Base-by-base conservation (phyloP, 805 yeast species). In the Yarrowia porcina region DNA sequence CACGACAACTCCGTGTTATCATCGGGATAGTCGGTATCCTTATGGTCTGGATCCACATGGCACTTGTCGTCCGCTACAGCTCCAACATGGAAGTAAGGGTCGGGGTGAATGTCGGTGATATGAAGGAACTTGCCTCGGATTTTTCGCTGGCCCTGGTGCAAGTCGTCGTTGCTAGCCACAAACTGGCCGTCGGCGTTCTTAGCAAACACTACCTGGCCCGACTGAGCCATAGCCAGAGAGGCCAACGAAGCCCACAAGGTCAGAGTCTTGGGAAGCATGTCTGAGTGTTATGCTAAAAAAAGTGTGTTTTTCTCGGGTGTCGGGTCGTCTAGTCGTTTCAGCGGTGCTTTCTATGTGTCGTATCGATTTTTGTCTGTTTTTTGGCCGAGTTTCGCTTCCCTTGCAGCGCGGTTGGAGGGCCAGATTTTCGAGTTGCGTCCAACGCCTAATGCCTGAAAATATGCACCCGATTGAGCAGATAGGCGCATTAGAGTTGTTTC, bases 41-140 rank as follows among this genome's bases (percentile, higher is more conserved):
- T 23, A n/a, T 56, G 49, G 36, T 56, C 61, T 2, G 36, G 38
- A 18, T 56, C 61, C 28, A 56, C 30, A 71, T 90, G 96, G 69
- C 97, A 90, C 50, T 78, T 74, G 23, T 71, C 70, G 3, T 76
- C 82, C 2, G 80, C 74, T 7, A 79, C 72, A 0, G 83, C 72
- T 3, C 88, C 89, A 13, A 73, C 78, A 41, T 75, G 72, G 70
- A 87, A 89, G 69, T 76, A 76, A 17, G 84, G 85, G 73, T 90
- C 97, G 0, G 96, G 96, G 70, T 90, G 97, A 65, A 90, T 78
- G 71, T 90, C 97, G 0, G 96, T 90, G 27, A 90, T 80, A 70
- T 90, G 96, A n/a, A 90, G 74, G 69, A 90, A 90, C 62, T 94
- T 75, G 0, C 97, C 97, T 68, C 86, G 88, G 13, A 87, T 20